phyloP scores from a whole-genome alignment of 257 asterid species.

The Solanum chiquidenum region DNA sequence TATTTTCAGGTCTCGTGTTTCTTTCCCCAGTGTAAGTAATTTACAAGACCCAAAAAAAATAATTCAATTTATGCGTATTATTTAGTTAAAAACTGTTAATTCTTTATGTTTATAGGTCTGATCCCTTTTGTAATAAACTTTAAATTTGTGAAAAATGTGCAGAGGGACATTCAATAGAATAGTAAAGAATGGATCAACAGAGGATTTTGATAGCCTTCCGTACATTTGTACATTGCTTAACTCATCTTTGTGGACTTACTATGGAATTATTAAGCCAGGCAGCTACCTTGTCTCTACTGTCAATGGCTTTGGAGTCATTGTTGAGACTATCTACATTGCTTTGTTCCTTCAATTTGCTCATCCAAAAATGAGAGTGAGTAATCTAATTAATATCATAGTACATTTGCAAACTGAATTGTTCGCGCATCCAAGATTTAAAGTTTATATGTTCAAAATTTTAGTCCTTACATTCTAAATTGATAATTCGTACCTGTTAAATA shows the following conservation, averaged over 20 bases:
- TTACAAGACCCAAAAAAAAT: neutral
- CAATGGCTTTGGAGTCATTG: slow-evolving; percentile 21
- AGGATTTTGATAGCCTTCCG: slow-evolving; percentile 29
- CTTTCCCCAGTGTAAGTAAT: slow-evolving; percentile 25
- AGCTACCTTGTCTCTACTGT: slow-evolving; percentile 21
- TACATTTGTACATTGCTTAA: slow-evolving; percentile 21
- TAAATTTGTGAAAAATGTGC: neutral
- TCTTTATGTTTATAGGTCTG: neutral
- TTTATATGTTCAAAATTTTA: neutral
- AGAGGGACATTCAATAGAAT: slow-evolving; percentile 23
- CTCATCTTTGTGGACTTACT: slow-evolving; percentile 27
- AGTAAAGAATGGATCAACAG: slow-evolving; percentile 13
- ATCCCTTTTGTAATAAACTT: neutral
- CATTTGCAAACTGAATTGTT: neutral
- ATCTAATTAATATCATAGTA: neutral
- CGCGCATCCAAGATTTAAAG: neutral
- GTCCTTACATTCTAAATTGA: neutral
- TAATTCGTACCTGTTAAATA: neutral
- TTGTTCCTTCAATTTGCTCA: slow-evolving; percentile 19
- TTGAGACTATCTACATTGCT: slow-evolving; percentile 13
- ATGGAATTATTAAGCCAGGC: slow-evolving; percentile 18
- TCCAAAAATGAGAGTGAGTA: slow-evolving; percentile 17
- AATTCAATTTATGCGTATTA: neutral
- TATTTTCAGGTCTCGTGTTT: slow-evolving; percentile 16
- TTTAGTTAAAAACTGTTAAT: neutral